Base-by-base conservation (phyloP, 805 yeast genomes). In the Ogataea nitratoaversa region DNA sequence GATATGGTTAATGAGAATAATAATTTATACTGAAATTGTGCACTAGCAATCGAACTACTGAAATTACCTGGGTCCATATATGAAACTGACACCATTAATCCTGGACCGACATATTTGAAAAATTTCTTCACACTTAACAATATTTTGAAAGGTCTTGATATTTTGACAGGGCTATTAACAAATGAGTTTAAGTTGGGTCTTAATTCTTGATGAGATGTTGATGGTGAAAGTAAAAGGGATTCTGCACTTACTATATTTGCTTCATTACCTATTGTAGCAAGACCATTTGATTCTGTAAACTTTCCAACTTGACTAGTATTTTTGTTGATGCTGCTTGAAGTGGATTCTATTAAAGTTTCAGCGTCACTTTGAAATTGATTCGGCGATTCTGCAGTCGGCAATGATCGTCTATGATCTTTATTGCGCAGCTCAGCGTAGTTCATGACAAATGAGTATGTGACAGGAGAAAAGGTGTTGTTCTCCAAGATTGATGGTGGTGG, bases 11-110 rank as follows among this genome's bases (percentile, higher is more conserved):
- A 76, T 18, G 90, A 79, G 58, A 89, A 90, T 23, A 91, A 62
- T 25, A 90, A 67, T 43, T 84, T 82, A 60, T 82, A 91, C 49
- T 82, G 78, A 59, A 84, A 87, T 34, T 59, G 61, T 20, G 86
- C 82, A 24, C 95, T 83, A 8, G 93, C 85, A 12, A 91, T 96
- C 8, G 93, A 95, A 1, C 97, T 87, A 29, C 96, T 84, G 63
- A 90, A 91, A 65, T 93, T 91, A 4, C 99, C 99, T 0, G 99
- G 98, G 54, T 91, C 98, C 88, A 93, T 87, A 60, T 90, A 93
- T 0, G 97, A 91, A 25, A 91, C 96, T 4, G 90, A 76, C 2
- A 93, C 95, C 95, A 91, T 84, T 35, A 91, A 67, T 0, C 99
- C 98, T 0, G 98, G 98, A 0, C 98, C 98, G n/a, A 91, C 70